Evolutionary conservation across 371 early-diverging fungal species (phyloP).

Genomic region (Funneliformis caledonium): DNA sequence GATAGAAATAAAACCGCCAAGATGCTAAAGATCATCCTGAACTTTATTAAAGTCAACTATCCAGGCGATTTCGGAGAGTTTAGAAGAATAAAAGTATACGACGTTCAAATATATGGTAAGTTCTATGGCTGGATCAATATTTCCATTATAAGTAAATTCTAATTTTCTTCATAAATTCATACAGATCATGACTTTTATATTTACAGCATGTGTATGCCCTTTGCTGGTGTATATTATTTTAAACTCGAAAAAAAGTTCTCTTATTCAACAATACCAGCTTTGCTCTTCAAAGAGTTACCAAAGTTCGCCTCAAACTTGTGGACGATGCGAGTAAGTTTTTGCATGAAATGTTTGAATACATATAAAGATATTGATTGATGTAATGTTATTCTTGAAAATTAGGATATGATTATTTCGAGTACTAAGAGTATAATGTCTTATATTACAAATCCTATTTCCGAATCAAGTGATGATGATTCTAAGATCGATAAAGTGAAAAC

Average conservation of each 20-base stretch:
- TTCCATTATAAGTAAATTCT: constrained; percentile 10
- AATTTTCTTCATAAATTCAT: constrained; percentile 33
- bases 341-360: background rate
- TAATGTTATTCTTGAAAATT: constrained; percentile 18
- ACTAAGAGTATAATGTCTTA: background rate
- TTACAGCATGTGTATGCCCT: constrained; percentile 27
- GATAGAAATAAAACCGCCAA: constrained; percentile 27
- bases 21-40: constrained; percentile 31
- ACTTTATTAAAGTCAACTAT: constrained; percentile 23
- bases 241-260: constrained; percentile 26
- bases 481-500: constrained; percentile 27
- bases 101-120: constrained; percentile 28
- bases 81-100: constrained; percentile 32
- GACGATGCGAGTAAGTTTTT: constrained; percentile 30
- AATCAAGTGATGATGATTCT: constrained; percentile 3
- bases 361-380: background rate
- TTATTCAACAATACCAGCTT: constrained; percentile 11
- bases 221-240: constrained; percentile 30
- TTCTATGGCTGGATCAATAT: background rate
- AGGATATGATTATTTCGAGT: constrained; percentile 34
- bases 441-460: background rate
- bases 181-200: constrained; percentile 30
- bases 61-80: constrained; percentile 4
- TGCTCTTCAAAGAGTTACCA: constrained; percentile 33
- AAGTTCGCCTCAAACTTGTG: constrained; percentile 28